Conservation (phyloP, 129 eudicot species). For the Pseudognaphalium luteoalbum region DNA sequence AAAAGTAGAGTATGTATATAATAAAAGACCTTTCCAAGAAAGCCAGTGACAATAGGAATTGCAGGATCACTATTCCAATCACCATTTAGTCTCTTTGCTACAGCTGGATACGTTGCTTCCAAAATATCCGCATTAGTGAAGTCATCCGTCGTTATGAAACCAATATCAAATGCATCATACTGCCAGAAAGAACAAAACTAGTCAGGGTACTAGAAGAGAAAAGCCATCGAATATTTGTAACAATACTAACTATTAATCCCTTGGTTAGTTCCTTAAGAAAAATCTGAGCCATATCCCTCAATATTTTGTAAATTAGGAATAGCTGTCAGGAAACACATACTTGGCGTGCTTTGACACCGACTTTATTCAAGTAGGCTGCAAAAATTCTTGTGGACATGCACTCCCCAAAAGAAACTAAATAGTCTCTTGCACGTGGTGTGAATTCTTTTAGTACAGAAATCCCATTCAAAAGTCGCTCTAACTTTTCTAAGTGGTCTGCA, state of each 20-base stretch:
- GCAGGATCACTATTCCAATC: slow-evolving; percentile 87
- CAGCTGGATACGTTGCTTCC: slow-evolving; percentile 95
- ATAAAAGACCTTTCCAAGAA: slow-evolving; percentile 81
- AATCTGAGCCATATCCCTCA: background rate
- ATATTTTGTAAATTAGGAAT: too few species aligned
- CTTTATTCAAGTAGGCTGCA: slow-evolving; percentile 77
- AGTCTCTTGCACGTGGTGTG: slow-evolving; percentile 87
- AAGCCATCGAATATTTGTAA: background rate
- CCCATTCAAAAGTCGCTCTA: slow-evolving; percentile 88
- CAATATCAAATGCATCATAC: slow-evolving; percentile 95
- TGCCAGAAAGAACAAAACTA: slow-evolving; percentile 38
- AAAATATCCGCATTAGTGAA: slow-evolving; percentile 92
- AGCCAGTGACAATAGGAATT: slow-evolving; percentile 89
- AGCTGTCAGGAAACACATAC: slow-evolving; percentile 42
- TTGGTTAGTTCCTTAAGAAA: background rate
- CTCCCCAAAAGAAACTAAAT: slow-evolving; percentile 93
- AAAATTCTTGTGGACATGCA: slow-evolving; percentile 97
- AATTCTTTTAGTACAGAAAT: slow-evolving; percentile 90
- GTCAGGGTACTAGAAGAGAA: background rate
- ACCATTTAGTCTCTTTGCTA: slow-evolving; percentile 68
- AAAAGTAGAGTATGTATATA: slow-evolving; percentile 3
- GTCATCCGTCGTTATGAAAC: slow-evolving; percentile 90
- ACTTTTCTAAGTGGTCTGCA: slow-evolving; percentile 77
- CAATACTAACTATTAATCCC: background rate
- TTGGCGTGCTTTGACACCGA: slow-evolving; percentile 86